A percentile compares a stretch with the other conserved stretches of the same genome.
These are phyloP conservation scores for Melanopsichium pennsylvanicum DNA, from an alignment of 1,284 basidiomycete species.

Conservation along the genomic window DNA sequence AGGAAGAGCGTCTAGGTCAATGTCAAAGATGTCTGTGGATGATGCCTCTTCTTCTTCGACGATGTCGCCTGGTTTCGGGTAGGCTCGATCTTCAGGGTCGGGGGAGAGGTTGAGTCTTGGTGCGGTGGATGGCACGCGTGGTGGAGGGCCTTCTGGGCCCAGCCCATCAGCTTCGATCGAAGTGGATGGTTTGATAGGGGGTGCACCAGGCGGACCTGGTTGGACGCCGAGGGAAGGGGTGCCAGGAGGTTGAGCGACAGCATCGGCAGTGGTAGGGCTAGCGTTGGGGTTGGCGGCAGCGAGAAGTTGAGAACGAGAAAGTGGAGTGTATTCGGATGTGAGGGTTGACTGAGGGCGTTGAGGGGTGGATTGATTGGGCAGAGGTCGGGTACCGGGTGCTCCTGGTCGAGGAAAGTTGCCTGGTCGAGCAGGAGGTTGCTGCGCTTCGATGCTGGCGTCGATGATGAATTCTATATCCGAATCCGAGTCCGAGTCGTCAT, in stretches of 20 bases:
- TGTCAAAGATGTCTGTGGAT: conserved; percentile 75
- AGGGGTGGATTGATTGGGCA: conserved; percentile 31
- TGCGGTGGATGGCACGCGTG: conserved; percentile 49
- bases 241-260: conserved; percentile 14
- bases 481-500: conserved; percentile 67
- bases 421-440: conserved; percentile 44
- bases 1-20: conserved; percentile 79
- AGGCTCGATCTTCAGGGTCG: conserved; percentile 47
- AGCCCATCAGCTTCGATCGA: conserved; percentile 1
- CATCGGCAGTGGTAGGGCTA: conserved; percentile 6
- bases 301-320: conserved; percentile 73
- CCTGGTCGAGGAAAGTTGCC: conserved; percentile 39
- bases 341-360: conserved; percentile 70
- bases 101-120: conserved; percentile 52
- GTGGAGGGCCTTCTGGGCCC: conserved; percentile 57
- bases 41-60: conserved; percentile 65
- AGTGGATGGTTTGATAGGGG: conserved; percentile 12
- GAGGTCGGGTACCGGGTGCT: conserved; percentile 11
- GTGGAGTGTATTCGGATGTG: conserved; percentile 88
- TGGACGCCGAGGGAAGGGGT: neutral
- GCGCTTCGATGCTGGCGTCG: conserved; percentile 54
- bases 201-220: conserved; percentile 13
- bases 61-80: conserved; percentile 55
- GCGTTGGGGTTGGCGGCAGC: conserved; percentile 38
- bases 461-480: conserved; percentile 67